Conservation (phyloP, 148 eudicot genomes). For the Nyssa sinensis region DNA sequence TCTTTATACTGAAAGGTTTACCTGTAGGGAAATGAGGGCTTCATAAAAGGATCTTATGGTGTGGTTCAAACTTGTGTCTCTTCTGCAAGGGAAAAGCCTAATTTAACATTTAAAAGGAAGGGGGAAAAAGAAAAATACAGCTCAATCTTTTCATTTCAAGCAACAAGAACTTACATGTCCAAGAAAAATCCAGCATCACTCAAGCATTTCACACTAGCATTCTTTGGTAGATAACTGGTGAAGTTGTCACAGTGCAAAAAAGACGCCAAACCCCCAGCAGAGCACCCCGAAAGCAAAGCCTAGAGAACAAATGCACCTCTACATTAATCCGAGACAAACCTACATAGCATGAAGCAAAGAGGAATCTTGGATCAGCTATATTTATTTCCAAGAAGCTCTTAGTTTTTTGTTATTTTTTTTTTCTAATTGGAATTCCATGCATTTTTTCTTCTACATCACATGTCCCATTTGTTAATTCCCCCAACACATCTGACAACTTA, state of each 20-base stretch:
- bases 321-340: not conserved
- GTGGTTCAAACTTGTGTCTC: slow-evolving; percentile 53
- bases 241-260: slow-evolving; percentile 85
- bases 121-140: too few relatives aligned
- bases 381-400: not conserved
- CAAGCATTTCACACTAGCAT: slow-evolving; percentile 74
- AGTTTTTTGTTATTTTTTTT: too few relatives aligned
- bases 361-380: not conserved
- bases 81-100: slow-evolving; percentile 44
- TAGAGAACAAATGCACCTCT: slow-evolving; percentile 12
- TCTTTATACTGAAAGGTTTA: slow-evolving; percentile 17
- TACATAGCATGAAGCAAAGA: not conserved
- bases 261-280: slow-evolving; percentile 92
- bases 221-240: slow-evolving; percentile 57
- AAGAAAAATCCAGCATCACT: slow-evolving; percentile 95
- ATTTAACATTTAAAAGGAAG: not conserved
- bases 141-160: not conserved
- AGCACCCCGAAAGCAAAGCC: slow-evolving; percentile 96
- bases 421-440: not conserved
- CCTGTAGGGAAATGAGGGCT: slow-evolving; percentile 69
- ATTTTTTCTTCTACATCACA: not conserved
- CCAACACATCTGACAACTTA: not conserved
- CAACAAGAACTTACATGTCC: slow-evolving; percentile 49
- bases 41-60: slow-evolving; percentile 54
- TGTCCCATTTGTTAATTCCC: not conserved